phyloP scores from a whole-genome alignment of 1,139 yeast species.

The Zygosaccharomyces sapae region DNA sequence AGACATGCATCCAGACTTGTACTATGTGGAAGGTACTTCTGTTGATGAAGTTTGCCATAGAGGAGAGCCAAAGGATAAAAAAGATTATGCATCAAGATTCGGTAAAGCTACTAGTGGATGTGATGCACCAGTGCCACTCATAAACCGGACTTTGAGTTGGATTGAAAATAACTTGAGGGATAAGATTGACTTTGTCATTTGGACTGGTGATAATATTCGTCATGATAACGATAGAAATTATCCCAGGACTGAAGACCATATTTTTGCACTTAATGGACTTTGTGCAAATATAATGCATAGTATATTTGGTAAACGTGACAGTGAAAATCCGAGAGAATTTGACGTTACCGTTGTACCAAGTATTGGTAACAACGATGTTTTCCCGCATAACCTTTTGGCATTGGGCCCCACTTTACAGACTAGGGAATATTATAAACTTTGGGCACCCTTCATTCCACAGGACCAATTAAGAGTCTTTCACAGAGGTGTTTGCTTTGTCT shows the following conservation, averaged over 20 bases:
- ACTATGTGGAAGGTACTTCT: constrained; percentile 53
- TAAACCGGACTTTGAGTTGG: constrained; percentile 66
- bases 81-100: constrained; percentile 49
- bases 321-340: constrained; percentile 44
- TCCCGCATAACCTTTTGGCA: constrained; percentile 79
- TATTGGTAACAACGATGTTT: constrained; percentile 82
- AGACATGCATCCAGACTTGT: constrained; percentile 82
- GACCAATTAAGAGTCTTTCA: constrained; percentile 71
- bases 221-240: constrained; percentile 73
- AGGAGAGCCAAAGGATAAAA: constrained; percentile 35
- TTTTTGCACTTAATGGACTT: constrained; percentile 62
- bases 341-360: constrained; percentile 57
- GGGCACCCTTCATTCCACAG: constrained; percentile 73
- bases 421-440: constrained; percentile 65
- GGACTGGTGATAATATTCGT: constrained; percentile 88
- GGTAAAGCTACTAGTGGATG: constrained; percentile 78
- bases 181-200: constrained; percentile 75
- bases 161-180: constrained; percentile 57
- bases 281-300: constrained; percentile 53
- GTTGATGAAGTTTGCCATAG: constrained; percentile 56
- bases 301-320: constrained; percentile 46
- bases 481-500: constrained; percentile 68
- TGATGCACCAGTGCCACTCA: constrained; percentile 57
- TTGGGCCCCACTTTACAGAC: constrained; percentile 88
- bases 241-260: constrained; percentile 69